Evolutionary conservation across 768 basidiomycete species (phyloP).

Genomic region (Russula emetica): DNA sequence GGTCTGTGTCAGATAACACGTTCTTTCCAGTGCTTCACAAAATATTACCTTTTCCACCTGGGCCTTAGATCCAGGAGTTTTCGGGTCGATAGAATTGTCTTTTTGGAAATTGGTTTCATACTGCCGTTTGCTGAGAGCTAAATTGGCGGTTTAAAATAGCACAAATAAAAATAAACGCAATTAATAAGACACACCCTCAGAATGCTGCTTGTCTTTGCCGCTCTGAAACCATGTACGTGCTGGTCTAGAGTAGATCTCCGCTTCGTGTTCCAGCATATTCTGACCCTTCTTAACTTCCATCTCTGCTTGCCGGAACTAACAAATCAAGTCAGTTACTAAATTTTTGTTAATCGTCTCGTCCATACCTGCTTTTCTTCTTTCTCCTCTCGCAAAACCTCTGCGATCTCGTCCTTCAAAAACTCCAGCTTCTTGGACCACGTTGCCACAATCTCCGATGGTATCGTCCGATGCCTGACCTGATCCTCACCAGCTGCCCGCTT

Average conservation of each 20-base stretch:
- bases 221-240: constrained; percentile 99
- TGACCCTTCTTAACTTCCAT: constrained; percentile 95
- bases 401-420: constrained; percentile 68
- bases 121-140: constrained; percentile 72
- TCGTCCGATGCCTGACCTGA: constrained; percentile 81
- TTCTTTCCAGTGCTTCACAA: background rate
- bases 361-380: constrained; percentile 88
- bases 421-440: constrained; percentile 70
- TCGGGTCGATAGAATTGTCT: constrained; percentile 38
- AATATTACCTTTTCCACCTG: constrained; percentile 35
- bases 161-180: constrained; percentile 10
- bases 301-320: constrained; percentile 80
- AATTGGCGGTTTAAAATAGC: constrained; percentile 5
- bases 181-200: constrained; percentile 55
- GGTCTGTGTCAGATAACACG: constrained; percentile 7
- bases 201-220: constrained; percentile 71
- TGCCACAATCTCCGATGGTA: constrained; percentile 69
- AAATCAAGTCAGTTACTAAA: constrained; percentile 21
- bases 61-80: constrained; percentile 31
- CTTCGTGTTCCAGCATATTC: constrained; percentile 91
- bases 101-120: constrained; percentile 55
- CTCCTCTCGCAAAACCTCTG: constrained; percentile 81
- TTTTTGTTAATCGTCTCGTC: constrained; percentile 16
- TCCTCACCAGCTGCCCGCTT: constrained; percentile 78
- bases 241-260: constrained; percentile 88